phyloP scores from a whole-genome alignment of 2,329 filamentous ascomycete species.

The Pseudocercospora eumusae region DNA sequence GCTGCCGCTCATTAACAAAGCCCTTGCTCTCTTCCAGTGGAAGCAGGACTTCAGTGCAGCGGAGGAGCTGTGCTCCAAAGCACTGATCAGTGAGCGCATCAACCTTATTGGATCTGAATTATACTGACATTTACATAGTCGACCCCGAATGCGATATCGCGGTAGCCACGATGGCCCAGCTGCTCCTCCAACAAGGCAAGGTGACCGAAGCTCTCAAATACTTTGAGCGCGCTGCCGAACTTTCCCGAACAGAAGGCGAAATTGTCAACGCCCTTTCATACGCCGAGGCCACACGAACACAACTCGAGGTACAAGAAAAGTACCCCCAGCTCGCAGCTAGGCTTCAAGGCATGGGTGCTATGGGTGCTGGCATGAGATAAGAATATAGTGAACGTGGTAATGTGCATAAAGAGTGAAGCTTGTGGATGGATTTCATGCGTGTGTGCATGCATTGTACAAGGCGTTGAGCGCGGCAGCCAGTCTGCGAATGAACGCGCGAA shows the following conservation, averaged over 20 bases:
- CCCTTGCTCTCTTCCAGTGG: conserved; percentile 94
- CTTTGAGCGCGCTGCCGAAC: conserved; percentile 93
- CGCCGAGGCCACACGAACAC: conserved; percentile 92
- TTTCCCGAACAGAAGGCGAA: conserved; percentile 91
- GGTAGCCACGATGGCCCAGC: conserved; percentile 96
- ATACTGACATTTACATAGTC: conserved; percentile 60
- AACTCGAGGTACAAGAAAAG: conserved; percentile 70
- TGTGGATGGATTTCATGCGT: conserved; percentile 21
- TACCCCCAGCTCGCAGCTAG: conserved; percentile 54
- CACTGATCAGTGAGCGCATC: conserved; percentile 78
- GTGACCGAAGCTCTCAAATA: conserved; percentile 93
- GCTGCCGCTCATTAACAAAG: conserved; percentile 96
- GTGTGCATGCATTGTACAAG: conserved; percentile 15
- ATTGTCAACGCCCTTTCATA: conserved; percentile 96
- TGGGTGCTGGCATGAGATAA: conserved; percentile 28
- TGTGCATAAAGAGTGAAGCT: conserved; percentile 9
- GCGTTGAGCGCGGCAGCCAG: conserved; percentile 25
- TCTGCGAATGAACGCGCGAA: conserved; percentile 14
- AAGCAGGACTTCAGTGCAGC: conserved; percentile 95
- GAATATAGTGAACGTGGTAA: conserved; percentile 6
- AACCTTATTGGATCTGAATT: not conserved
- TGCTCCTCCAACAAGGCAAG: conserved; percentile 96
- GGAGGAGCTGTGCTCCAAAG: conserved; percentile 95
- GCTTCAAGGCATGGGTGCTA: conserved; percentile 42
- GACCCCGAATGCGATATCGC: conserved; percentile 99